Base-by-base conservation (phyloP, 2,329 filamentous ascomycete species). In the Paraphoma sp. region DNA sequence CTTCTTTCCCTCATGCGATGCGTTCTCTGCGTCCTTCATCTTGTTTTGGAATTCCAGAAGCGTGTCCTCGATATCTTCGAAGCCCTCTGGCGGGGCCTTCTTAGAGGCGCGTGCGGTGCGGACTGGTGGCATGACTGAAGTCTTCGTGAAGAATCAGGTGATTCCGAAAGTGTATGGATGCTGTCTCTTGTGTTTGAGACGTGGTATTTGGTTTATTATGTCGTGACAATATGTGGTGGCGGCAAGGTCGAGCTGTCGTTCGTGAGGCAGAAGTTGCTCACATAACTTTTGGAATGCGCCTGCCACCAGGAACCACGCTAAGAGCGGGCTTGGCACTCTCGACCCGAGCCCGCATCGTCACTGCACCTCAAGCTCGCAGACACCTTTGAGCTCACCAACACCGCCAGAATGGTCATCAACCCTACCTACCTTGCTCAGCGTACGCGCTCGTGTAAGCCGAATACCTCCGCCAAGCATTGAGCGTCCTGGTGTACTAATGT, bases 21-120 rank as follows among this genome's bases (percentile, higher is more conserved):
- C 90, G 78, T 96, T 96, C 75, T 97, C 93, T 50, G 95, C 95
- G 74, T 96, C 92, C 79, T 94, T 95, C 91, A 96, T 94, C 82
- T 93, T 93, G 83, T 93, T 94, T 70, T 84, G 82, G 80, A 95
- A 95, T 70, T 93, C 89, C 68, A 95, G 86, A 42, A 95, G 87
- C 67, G 92, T 92, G 74, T 93, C 89, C 77, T 94, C 91, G 77
- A 96, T 92, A 74, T 96, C 92, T 72, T 89, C 87, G 82, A 95
- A 96, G 77, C 92, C 92, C 52, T 91, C 90, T 50, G 92, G 92
- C 45, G 92, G 91, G 50, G 91, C 87, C 82, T 94, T 95, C 73
- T 89, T 86, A 79, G 90, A 91, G 60, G 87, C 89, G 45, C 87
- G 68, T 51, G 68, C 83, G 64, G 89, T 89, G 59, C 92, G 86